Evolutionary conservation across 257 asterid species (phyloP).

Genomic region (Solanum ossicruentum): DNA sequence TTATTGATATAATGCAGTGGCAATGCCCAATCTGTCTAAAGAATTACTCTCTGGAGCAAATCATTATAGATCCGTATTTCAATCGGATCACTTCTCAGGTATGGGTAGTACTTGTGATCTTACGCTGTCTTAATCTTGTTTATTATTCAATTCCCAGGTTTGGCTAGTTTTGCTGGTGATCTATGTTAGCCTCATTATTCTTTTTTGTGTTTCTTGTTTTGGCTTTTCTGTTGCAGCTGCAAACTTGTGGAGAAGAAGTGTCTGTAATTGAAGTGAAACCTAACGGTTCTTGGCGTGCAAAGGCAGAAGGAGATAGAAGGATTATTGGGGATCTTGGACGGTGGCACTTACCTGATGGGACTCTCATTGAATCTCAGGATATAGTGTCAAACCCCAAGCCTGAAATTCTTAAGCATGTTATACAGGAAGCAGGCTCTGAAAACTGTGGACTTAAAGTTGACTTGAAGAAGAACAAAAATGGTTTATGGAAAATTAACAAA

Average conservation of each 20-base stretch:
- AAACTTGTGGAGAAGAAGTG: constrained; percentile 60
- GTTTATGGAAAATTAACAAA: constrained; percentile 70
- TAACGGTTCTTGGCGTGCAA: constrained; percentile 97
- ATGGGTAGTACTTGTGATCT: background rate
- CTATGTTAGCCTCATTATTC: background rate
- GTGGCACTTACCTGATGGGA: constrained; percentile 91
- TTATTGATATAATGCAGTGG: constrained; percentile 65
- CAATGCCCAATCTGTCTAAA: constrained; percentile 94
- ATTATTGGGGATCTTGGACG: constrained; percentile 67
- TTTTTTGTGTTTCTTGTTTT: background rate
- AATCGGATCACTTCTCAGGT: constrained; percentile 77
- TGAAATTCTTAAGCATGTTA: constrained; percentile 37
- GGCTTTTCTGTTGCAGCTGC: constrained; percentile 31
- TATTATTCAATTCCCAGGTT: background rate
- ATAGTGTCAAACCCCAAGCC: constrained; percentile 54
- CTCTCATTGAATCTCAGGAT: constrained; percentile 32
- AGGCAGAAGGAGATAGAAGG: constrained; percentile 60
- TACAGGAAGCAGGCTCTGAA: constrained; percentile 70
- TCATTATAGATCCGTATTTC: constrained; percentile 84
- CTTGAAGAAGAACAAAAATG: constrained; percentile 52
- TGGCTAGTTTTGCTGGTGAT: background rate
- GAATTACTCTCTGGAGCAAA: constrained; percentile 79
- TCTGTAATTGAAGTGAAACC: constrained; percentile 90
- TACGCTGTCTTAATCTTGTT: background rate
- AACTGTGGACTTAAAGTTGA: constrained; percentile 58